A percentile compares a stretch with the other conserved stretches of the same genome.
Evolutionary conservation across 2,329 filamentous ascomycete species (phyloP).

Genomic region (Aspergillus ruber): DNA sequence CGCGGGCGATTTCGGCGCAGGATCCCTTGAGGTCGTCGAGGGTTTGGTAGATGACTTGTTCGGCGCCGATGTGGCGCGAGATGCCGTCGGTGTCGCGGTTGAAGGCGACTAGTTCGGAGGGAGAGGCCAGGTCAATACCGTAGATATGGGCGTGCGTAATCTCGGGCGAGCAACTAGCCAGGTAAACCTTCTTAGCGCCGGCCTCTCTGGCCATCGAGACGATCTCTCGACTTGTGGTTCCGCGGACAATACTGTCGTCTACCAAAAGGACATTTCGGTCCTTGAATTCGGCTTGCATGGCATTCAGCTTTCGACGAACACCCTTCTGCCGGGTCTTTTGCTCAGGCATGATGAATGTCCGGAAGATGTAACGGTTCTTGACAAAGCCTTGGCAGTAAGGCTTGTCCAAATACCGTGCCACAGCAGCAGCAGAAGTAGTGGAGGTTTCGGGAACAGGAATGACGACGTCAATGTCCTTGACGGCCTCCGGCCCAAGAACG

Average conservation of each 20-base stretch:
- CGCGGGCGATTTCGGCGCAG: conserved; percentile 61
- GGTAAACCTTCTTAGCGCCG: conserved; percentile 73
- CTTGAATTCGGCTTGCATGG: conserved; percentile 78
- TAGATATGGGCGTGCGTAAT: conserved; percentile 86
- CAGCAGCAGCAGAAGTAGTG: conserved; percentile 69
- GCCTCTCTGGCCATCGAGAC: conserved; percentile 79
- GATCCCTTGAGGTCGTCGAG: conserved; percentile 73
- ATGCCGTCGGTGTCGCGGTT: conserved; percentile 57
- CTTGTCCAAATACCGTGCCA: conserved; percentile 69
- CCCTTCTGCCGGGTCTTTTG: conserved; percentile 76
- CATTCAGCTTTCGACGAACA: conserved; percentile 81
- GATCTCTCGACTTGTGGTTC: conserved; percentile 73
- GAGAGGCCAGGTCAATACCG: conserved; percentile 68
- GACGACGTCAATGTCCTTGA: conserved; percentile 71
- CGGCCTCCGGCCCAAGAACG: conserved; percentile 60
- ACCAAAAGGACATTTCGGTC: conserved; percentile 75
- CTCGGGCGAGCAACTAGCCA: conserved; percentile 74
- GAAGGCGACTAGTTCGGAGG: conserved; percentile 64
- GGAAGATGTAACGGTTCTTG: conserved; percentile 84
- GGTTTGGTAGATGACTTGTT: conserved; percentile 69
- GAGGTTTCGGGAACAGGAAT: conserved; percentile 81
- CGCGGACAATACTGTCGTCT: conserved; percentile 84
- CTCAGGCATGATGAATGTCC: conserved; percentile 81
- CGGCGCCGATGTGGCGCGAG: conserved; percentile 63
- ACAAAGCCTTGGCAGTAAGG: conserved; percentile 77